phyloP scores from a whole-genome alignment of 495 filamentous ascomycete species.

The Xylaria acuta region DNA sequence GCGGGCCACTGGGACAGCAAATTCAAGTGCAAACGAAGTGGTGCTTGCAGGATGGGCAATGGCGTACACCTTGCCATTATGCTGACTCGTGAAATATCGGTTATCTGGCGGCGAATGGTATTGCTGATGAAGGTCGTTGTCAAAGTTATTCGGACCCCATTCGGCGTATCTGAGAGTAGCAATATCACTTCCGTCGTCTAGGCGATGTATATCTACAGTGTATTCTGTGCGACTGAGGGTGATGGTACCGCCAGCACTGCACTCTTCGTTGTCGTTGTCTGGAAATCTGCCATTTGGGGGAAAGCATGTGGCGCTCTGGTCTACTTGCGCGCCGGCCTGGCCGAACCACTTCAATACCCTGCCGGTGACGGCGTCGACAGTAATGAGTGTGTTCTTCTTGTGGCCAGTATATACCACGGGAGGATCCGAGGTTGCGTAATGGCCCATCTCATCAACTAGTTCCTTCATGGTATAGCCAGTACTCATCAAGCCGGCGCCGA shows the following conservation, averaged over 20 bases:
- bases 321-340: constrained; percentile 47
- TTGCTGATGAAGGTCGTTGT: constrained; percentile 84
- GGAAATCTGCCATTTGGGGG: constrained; percentile 64
- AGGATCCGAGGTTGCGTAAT: constrained; percentile 70
- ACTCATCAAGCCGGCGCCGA: constrained; percentile 74
- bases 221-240: constrained; percentile 88
- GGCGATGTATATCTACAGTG: constrained; percentile 80
- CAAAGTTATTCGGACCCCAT: constrained; percentile 92
- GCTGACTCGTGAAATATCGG: constrained; percentile 84
- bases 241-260: constrained; percentile 71
- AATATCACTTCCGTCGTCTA: constrained; percentile 74
- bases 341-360: constrained; percentile 65
- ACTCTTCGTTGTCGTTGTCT: constrained; percentile 68
- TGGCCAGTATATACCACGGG: constrained; percentile 86
- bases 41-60: constrained; percentile 35
- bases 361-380: constrained; percentile 84
- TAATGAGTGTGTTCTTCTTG: constrained; percentile 88
- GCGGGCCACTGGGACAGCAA: constrained; percentile 82
- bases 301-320: constrained; percentile 62
- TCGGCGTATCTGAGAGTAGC: constrained; percentile 93
- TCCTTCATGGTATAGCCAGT: constrained; percentile 85
- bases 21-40: constrained; percentile 62
- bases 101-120: constrained; percentile 81
- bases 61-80: constrained; percentile 85
- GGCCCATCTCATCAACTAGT: constrained; percentile 75